Evolutionary conservation across 805 yeast genomes (phyloP).

Genomic region (Jamesozyma hellenica): DNA sequence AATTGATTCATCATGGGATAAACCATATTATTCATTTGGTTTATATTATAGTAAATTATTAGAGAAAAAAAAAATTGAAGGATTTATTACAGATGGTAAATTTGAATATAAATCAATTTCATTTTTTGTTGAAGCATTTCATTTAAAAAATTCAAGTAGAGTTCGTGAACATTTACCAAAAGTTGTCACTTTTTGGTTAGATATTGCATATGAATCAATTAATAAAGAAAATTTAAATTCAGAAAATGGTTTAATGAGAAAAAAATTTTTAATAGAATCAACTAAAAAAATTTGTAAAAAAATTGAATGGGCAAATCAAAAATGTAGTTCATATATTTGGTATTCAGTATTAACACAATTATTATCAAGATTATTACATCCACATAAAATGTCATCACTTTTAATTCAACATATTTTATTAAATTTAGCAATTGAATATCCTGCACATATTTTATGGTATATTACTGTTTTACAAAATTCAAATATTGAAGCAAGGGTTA

Average conservation of each 20-base stretch:
- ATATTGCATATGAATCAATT: slow-evolving; percentile 39
- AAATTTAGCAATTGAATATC: slow-evolving; percentile 53
- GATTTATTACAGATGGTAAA: slow-evolving; percentile 22
- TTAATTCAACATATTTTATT: slow-evolving; percentile 50
- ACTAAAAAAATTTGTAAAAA: slow-evolving; percentile 40
- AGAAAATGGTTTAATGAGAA: slow-evolving; percentile 13
- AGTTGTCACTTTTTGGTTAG: slow-evolving; percentile 85
- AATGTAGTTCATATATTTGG: slow-evolving; percentile 53
- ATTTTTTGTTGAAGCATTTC: slow-evolving; percentile 24
- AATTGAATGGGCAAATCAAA: slow-evolving; percentile 35
- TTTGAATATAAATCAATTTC: slow-evolving; percentile 25
- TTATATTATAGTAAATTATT: slow-evolving; percentile 66
- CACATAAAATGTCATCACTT: slow-evolving; percentile 44
- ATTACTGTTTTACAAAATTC: slow-evolving; percentile 58
- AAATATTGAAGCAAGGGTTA: slow-evolving; percentile 35
- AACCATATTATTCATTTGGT: slow-evolving; percentile 73
- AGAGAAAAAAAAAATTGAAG: slow-evolving; percentile 49
- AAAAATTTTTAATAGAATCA: slow-evolving; percentile 24
- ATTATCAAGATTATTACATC: slow-evolving; percentile 65
- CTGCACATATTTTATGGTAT: slow-evolving; percentile 75
- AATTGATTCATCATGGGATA: slow-evolving; percentile 55
- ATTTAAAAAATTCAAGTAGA: slow-evolving; percentile 39
- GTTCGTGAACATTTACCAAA: slow-evolving; percentile 82
- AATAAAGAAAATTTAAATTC: slow-evolving; percentile 14
- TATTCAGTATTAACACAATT: slow-evolving; percentile 80